Percentiles rank a stretch among this genome's conserved stretches.
Evolutionary conservation across 108 stramenopile species (phyloP).

Genomic region (Skeletonema marinoi): DNA sequence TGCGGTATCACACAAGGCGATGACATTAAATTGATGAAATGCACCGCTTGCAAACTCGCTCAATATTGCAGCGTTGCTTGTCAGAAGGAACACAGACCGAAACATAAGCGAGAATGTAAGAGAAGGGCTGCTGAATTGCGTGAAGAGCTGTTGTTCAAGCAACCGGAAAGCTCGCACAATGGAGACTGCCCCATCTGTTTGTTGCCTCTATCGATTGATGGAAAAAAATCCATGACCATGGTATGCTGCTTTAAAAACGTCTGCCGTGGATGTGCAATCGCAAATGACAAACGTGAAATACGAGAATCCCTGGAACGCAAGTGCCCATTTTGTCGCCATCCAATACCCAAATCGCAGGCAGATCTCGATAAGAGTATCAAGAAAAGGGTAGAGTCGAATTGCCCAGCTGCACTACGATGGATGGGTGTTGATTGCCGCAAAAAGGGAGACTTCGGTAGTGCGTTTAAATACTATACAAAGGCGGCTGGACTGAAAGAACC

Average conservation of each 20-base stretch:
- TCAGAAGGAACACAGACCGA: background rate
- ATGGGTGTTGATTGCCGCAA: background rate
- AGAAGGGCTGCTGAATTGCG: background rate
- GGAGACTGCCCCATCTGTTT: background rate
- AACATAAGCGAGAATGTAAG: slow-evolving; percentile 2
- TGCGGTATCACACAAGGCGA: background rate
- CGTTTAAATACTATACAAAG: background rate
- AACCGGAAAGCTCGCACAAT: background rate
- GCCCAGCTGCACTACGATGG: background rate
- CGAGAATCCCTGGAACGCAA: background rate
- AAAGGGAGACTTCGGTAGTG: background rate
- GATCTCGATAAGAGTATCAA: background rate
- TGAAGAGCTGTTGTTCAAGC: background rate
- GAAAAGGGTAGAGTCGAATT: background rate
- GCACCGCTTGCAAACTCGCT: background rate
- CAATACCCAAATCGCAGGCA: background rate
- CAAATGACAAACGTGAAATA: background rate
- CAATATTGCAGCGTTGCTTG: background rate
- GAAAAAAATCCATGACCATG: background rate
- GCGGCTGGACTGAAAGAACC: background rate
- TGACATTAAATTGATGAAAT: background rate
- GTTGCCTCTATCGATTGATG: background rate
- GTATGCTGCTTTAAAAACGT: background rate
- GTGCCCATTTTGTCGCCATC: background rate
- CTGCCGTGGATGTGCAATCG: background rate